A percentile compares a stretch with the other conserved stretches of the same genome.
Evolutionary conservation across 768 basidiomycete genomes (phyloP).

Genomic region (Tricholoma hemisulphureum): DNA sequence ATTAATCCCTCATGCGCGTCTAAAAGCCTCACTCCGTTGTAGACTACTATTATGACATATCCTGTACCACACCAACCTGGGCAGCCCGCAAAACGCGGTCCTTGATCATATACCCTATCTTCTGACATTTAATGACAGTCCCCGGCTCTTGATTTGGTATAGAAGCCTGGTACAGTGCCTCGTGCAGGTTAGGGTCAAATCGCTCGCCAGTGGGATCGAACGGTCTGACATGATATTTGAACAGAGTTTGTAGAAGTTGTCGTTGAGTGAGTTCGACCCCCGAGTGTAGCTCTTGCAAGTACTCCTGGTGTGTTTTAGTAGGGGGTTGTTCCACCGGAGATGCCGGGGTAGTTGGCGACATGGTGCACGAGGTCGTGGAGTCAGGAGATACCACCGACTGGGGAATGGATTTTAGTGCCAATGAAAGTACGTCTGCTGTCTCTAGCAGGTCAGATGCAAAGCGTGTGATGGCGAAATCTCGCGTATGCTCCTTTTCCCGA

Average conservation of each 20-base stretch:
- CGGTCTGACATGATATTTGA: conserved; percentile 87
- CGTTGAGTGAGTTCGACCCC: conserved; percentile 94
- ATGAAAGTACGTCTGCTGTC: conserved; percentile 83
- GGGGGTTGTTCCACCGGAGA: conserved; percentile 20
- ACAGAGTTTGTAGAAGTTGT: conserved; percentile 83
- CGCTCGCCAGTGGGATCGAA: conserved; percentile 90
- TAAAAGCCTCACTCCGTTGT: conserved; percentile 9
- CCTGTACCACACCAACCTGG: conserved; percentile 93
- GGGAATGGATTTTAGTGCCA: conserved; percentile 83
- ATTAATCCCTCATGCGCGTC: conserved; percentile 17
- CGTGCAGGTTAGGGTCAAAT: conserved; percentile 95
- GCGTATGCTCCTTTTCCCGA: conserved; percentile 88
- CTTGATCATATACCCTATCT: conserved; percentile 92
- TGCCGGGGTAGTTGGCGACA: conserved; percentile 29
- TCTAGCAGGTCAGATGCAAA: conserved; percentile 91
- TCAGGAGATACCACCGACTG: conserved; percentile 39
- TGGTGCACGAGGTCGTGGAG: conserved; percentile 27
- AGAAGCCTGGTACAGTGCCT: conserved; percentile 92
- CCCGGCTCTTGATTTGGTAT: conserved; percentile 89
- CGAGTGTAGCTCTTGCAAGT: conserved; percentile 70
- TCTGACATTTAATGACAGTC: conserved; percentile 86
- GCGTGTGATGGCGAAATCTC: conserved; percentile 88
- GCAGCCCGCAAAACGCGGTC: conserved; percentile 90
- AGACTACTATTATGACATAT: conserved; percentile 38
- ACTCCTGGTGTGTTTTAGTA: conserved; percentile 54